phyloP scores from a whole-genome alignment of 768 basidiomycete genomes.

The Sarcodon aspratus region DNA sequence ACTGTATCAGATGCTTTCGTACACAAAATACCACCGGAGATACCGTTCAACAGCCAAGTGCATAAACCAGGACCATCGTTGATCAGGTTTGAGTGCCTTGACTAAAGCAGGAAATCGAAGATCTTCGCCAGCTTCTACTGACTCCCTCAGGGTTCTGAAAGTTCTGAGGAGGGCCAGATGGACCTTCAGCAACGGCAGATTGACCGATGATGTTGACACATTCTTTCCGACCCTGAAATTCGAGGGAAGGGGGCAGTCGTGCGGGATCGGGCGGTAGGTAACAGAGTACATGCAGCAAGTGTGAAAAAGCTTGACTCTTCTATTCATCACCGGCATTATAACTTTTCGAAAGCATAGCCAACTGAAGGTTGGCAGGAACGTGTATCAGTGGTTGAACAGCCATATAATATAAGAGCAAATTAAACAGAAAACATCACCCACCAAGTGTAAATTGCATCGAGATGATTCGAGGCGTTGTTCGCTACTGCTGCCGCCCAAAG shows the following conservation, averaged over 20 bases:
- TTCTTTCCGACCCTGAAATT: background rate
- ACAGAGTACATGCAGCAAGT: no score
- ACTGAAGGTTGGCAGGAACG: no score
- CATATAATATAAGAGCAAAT: no score
- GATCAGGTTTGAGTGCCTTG: background rate
- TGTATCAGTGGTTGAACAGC: no score
- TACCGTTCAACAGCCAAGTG: constrained; percentile 8
- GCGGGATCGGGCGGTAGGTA: no score
- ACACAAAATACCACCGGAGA: background rate
- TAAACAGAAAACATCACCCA: no score
- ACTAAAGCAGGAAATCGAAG: background rate
- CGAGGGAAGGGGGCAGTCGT: background rate
- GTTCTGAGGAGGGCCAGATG: constrained; percentile 7
- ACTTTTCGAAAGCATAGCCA: no score
- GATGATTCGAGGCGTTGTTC: no score
- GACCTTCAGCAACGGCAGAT: constrained; percentile 5
- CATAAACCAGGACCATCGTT: constrained; percentile 7
- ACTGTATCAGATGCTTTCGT: background rate
- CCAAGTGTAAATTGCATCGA: no score
- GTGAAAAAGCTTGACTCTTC: no score
- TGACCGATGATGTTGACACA: background rate
- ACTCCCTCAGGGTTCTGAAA: constrained; percentile 2
- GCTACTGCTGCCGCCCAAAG: no score
- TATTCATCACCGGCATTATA: no score
- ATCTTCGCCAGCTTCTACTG: background rate